Conservation (phyloP, 768 basidiomycete species). For the Xerocomellus chrysenteron region DNA sequence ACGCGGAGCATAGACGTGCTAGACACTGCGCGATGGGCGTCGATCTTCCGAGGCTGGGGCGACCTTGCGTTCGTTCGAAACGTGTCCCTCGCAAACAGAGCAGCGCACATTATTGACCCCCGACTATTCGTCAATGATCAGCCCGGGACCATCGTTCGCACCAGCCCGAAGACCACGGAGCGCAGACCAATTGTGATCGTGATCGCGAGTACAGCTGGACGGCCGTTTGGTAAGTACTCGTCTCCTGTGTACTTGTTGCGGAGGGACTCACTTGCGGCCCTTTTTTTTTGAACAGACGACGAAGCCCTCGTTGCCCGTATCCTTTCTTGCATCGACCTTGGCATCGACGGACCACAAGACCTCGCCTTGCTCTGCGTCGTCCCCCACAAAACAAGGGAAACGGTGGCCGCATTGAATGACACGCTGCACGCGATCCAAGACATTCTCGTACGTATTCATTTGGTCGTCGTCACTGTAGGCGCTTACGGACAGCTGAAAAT, state of each 20-base stretch:
- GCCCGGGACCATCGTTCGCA: neutral
- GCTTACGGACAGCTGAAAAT: neutral
- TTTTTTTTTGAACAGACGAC: constrained; percentile 4
- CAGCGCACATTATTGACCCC: constrained; percentile 1
- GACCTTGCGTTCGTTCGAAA: neutral
- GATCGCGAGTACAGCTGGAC: neutral
- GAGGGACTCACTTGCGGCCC: neutral
- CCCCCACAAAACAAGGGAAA: constrained; percentile 1
- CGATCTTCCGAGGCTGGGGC: constrained; percentile 3
- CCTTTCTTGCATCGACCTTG: constrained; percentile 7
- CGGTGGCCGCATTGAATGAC: neutral
- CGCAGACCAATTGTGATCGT: constrained; percentile 5
- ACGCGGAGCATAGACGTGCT: neutral
- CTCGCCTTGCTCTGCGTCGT: constrained; percentile 11
- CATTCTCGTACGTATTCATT: constrained; percentile 10
- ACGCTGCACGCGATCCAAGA: neutral
- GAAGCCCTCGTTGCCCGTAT: constrained; percentile 4
- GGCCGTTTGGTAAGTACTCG: constrained; percentile 14
- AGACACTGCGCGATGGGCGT: neutral
- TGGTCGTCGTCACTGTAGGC: neutral
- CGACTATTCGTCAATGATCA: neutral
- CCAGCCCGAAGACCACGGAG: neutral
- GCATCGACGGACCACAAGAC: constrained; percentile 7
- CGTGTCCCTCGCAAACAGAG: neutral
- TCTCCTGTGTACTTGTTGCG: neutral